Base-by-base conservation (phyloP, 2,329 filamentous ascomycete species). In the Paecilomyces sp. region DNA sequence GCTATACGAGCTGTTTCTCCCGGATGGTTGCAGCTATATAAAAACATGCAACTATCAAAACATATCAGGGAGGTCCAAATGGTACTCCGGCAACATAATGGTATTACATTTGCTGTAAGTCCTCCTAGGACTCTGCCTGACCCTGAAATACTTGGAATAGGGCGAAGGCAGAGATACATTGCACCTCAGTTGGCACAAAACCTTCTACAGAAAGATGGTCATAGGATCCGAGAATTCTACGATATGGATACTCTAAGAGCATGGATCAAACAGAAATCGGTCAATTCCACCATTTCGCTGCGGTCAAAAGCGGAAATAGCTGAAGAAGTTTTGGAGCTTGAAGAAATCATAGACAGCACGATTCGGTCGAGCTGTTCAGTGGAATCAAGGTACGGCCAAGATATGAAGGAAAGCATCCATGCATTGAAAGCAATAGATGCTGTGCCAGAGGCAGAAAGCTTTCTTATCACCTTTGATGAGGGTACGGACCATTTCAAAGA, bases 1-100 rank as follows among this genome's bases (percentile, higher is more conserved):
- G 81, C 80, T 2, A 41, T 83, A 1, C 63, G 71, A 0, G 64
- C 67, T 0, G 66, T 85, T 13, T 62, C 64, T 0, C 74, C 74
- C 0, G 78, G 83, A 56, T 86, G 82, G 82, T 62, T 15, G 41
- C 41, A 15, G 5, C n/a, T 47, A n/a, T 47, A 47, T 47, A 9
- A 8, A 8, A 47, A 18, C 41, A 7, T 47, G 41, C 41, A 47
- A 47, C 41, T 47, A 47, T 47, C n/a, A 4, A 47, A 18, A 18
- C 41, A 47, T 18, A 18, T 18, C 41, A n/a, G 9, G 6, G 41
- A 47, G 13, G 15, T 47, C 9, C 41, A 47, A n/a, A n/a, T 18
- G n/a, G 8, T 47, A 6, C 41, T 47, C 41, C 5, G 6, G 4
- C 41, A 47, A 6, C 25, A 18, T n/a, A 47, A 18, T 47, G 18